Conservation (phyloP, 352 stramenopile genomes). For the Lagenidium giganteum region DNA sequence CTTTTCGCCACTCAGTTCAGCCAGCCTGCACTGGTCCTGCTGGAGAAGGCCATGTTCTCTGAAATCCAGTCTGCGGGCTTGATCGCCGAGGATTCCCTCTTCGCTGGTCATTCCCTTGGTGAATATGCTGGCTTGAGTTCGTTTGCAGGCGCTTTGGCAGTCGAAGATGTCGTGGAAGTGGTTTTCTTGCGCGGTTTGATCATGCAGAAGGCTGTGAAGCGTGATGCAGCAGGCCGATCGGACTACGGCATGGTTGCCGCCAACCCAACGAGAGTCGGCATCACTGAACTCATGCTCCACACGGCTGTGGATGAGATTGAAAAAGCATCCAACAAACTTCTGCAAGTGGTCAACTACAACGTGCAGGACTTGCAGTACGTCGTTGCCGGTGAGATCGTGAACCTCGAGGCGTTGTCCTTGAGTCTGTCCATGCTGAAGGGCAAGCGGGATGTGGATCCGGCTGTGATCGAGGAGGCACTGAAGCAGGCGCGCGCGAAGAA, state of each 20-base stretch:
- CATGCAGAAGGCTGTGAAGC: conserved; percentile 33
- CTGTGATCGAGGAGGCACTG: conserved; percentile 52
- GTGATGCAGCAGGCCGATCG: conserved; percentile 46
- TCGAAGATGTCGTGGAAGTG: conserved; percentile 75
- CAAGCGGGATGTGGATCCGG: conserved; percentile 27
- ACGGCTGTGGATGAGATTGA: conserved; percentile 67
- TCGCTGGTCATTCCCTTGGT: conserved; percentile 86
- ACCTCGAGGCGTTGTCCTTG: conserved; percentile 74
- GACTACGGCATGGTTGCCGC: conserved; percentile 86
- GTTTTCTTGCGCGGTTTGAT: conserved; percentile 75
- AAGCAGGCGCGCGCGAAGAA: conserved; percentile 51
- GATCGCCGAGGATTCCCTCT: conserved; percentile 67
- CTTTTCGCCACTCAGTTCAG: conserved; percentile 86
- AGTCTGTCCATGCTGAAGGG: conserved; percentile 45
- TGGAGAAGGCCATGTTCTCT: conserved; percentile 83
- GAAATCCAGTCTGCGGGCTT: conserved; percentile 70
- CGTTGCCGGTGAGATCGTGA: conserved; percentile 76
- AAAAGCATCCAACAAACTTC: conserved; percentile 51
- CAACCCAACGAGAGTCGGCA: conserved; percentile 77
- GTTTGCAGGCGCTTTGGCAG: conserved; percentile 60
- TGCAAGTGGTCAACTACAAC: conserved; percentile 89
- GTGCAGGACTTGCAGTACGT: conserved; percentile 82
- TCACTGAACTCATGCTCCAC: conserved; percentile 66
- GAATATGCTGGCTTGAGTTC: conserved; percentile 83
- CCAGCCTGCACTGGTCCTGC: conserved; percentile 73